Base-by-base conservation (phyloP, 2,329 filamentous ascomycete genomes). In the Penicillium sclerotiorum region DNA sequence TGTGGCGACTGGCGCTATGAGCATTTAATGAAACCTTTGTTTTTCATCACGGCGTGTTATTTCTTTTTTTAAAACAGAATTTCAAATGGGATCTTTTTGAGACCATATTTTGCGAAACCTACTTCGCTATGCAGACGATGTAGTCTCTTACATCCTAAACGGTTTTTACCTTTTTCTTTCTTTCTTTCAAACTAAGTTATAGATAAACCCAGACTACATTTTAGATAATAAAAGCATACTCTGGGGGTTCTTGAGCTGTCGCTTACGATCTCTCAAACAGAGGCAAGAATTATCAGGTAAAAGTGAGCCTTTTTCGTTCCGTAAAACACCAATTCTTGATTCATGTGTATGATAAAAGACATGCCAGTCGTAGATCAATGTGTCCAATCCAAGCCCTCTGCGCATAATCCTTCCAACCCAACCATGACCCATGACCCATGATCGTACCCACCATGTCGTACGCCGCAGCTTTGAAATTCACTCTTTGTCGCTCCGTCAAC, bases 21-120 rank as follows among this genome's bases (percentile, higher is more conserved):
- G 59, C 59, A 61, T 61, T 45, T 62, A 61, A 62, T 61, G 58
- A 62, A 59, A 45, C 46, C 55, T 47, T 50, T 48, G 53, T 43
- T 45, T 52, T 42, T 46, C 54, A 59, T 53, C 55, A 39, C 51
- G 56, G 58, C 59, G 58, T 59, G 55, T 59, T 38, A n/a, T n/a
- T n/a, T n/a, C 58, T 32, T 44, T 42, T 47, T 42, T 50, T 38
- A n/a, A 53, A 40, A 49, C 33, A 56, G 49, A 58, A 47, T 50
- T 55, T 48, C 52, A 52, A 60, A 55, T 53, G 56, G 46, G 50
- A 55, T 45, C 45, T 36, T 25, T 52, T 56, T 42, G 37, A 53
- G 28, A 42, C 42, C 20, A 17, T 41, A 11, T 12, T 17, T 41
- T 41, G 25, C 13, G 38, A 28, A 15, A 22, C n/a, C 35, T 23